phyloP scores from a whole-genome alignment of 176 grass and related monocot species.

The Chloris gayana region DNA sequence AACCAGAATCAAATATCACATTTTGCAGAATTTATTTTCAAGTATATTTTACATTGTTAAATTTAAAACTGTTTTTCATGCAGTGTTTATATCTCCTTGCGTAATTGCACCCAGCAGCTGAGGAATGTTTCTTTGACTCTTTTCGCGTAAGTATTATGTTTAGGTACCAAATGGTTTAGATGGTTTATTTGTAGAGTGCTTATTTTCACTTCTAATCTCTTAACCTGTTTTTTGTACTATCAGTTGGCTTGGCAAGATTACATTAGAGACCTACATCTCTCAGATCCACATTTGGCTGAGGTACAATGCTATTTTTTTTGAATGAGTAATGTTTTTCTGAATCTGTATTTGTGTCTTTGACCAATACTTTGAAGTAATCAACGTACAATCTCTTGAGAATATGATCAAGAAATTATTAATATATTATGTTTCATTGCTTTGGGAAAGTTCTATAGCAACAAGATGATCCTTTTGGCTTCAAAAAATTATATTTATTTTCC shows the following conservation, averaged over 20 bases:
- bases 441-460: not conserved
- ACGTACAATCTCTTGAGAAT: not conserved
- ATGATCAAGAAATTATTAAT: not conserved
- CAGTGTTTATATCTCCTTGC: conserved; percentile 91
- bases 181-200: conserved; percentile 20
- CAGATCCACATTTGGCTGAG: conserved; percentile 99
- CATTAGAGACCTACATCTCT: conserved; percentile 95
- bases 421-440: not conserved
- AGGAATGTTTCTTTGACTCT: conserved; percentile 78
- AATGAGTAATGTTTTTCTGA: not conserved
- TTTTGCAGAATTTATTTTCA: conserved; percentile 21
- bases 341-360: not conserved
- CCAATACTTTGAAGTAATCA: conserved; percentile 12
- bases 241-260: conserved; percentile 99
- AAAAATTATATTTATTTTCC: not conserved
- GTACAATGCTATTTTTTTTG: conserved; percentile 31
- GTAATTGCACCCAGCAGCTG: conserved; percentile 92
- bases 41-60: conserved; percentile 31
- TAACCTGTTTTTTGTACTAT: conserved; percentile 27
- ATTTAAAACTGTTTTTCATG: conserved; percentile 22
- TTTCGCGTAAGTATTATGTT: conserved; percentile 70
- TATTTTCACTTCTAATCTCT: not conserved
- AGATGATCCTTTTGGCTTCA: not conserved
- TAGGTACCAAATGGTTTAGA: not conserved
- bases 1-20: conserved; percentile 4